Percentiles rank a stretch among this genome's conserved stretches.
These are phyloP conservation scores for Suhomyces bokatorum DNA, from an alignment of 1,139 yeast genomes.

Conservation along the genomic window DNA sequence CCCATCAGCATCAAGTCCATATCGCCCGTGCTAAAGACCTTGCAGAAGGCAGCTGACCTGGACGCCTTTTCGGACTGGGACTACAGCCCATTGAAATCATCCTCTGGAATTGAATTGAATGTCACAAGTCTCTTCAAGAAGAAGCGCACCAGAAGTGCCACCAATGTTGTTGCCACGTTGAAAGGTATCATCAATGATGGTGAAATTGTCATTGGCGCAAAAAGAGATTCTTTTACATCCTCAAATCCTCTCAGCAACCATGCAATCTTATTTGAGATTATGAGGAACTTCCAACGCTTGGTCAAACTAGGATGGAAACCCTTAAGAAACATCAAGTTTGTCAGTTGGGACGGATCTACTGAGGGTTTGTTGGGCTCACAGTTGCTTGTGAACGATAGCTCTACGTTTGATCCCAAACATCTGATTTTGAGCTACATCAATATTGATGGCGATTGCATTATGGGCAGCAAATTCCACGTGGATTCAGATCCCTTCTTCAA, in stretches of 20 bases:
- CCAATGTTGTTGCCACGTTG: slow-evolving; percentile 38
- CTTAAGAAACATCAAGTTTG: slow-evolving; percentile 40
- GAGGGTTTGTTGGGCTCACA: slow-evolving; percentile 39
- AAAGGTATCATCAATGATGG: slow-evolving; percentile 46
- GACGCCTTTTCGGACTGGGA: slow-evolving; percentile 29
- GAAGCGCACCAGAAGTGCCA: slow-evolving; percentile 21
- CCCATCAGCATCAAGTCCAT: slow-evolving; percentile 39
- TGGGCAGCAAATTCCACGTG: slow-evolving; percentile 41
- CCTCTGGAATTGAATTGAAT: slow-evolving; percentile 19
- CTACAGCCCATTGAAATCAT: slow-evolving; percentile 23
- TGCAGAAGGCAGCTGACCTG: slow-evolving; percentile 11
- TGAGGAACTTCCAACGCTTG: slow-evolving; percentile 39
- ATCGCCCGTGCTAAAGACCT: slow-evolving; percentile 35
- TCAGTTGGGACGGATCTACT: slow-evolving; percentile 46
- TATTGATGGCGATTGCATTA: slow-evolving; percentile 42
- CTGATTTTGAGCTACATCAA: slow-evolving; percentile 41
- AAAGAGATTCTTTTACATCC: slow-evolving; percentile 41
- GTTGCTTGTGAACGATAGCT: slow-evolving; percentile 24
- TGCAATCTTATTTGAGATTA: slow-evolving; percentile 42
- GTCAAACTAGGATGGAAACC: slow-evolving; percentile 46
- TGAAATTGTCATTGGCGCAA: slow-evolving; percentile 44
- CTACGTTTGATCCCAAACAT: slow-evolving; percentile 22
- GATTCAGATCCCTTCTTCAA: slow-evolving; percentile 41
- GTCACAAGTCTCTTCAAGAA: slow-evolving; percentile 21
- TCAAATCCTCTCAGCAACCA: slow-evolving; percentile 44